Base-by-base conservation (phyloP, 148 eudicot species). In the Fagopyrum esculentum region DNA sequence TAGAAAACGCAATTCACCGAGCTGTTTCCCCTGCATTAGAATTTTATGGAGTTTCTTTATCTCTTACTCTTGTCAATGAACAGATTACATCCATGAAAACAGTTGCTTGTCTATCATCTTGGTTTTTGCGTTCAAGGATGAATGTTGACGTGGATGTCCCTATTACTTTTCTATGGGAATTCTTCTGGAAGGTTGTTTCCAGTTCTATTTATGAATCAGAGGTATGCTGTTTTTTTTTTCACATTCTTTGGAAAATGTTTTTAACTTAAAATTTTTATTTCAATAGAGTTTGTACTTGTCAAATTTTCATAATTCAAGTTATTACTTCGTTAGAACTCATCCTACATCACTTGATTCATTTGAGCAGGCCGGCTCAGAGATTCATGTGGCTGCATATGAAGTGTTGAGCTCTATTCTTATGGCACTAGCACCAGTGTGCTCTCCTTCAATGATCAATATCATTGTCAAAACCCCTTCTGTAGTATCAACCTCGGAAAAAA, bases 351-450 rank as follows among this genome's bases (percentile, higher is more conserved):
- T 56, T 64, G 17, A 12, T 77, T 54, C 79, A 55, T 78, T 76
- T 71, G 45, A 59, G 82, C 89, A 94, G 97, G 78, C 85, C 71
- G 80, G 72, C 59, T 91, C 93, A 71, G 97, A 95, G 87, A 84
- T 90, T 73, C 76, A 80, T 72, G 69, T 95, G 74, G 99, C 90
- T 66, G 90, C 93, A 49, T 90, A 85, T 83, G 97, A 95, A 84
- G 93, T 91, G 75, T 72, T 88, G 75, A 82, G 83, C 73, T 82
- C 81, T 87, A 85, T 82, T 76, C 82, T 90, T 75, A 87, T 82
- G 87, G 86, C 87, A 73, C 71, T 86, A 75, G 86, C 74, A 48
- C 81, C 78, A 12, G 81, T 75, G 15, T 80, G 84, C 66, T 86
- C 93, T 81, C 74, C 85, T 19, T 77, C 88, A 72, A 71, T 86